Percentiles rank a stretch among this genome's conserved stretches.
Evolutionary conservation across 768 basidiomycete species (phyloP).

Genomic region (Tremella yokohamensis): DNA sequence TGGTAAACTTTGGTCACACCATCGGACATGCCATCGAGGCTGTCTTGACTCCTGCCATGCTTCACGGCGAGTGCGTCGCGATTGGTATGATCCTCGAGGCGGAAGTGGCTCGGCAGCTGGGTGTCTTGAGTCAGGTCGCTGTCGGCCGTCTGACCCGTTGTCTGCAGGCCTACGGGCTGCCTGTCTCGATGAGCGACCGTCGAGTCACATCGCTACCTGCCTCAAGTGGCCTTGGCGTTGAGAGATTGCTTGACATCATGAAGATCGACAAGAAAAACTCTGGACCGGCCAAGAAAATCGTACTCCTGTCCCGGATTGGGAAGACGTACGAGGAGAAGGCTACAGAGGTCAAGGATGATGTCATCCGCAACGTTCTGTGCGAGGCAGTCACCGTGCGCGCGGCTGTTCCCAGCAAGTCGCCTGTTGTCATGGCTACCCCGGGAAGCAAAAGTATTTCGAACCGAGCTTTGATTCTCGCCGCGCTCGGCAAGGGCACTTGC

Average conservation of each 20-base stretch:
- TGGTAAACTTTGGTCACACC: constrained; percentile 98
- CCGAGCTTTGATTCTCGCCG: constrained; percentile 86
- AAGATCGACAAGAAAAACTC: constrained; percentile 96
- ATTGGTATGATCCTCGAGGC: constrained; percentile 97
- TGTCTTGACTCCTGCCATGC: constrained; percentile 82
- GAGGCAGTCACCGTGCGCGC: constrained; percentile 74
- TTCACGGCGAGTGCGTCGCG: constrained; percentile 94
- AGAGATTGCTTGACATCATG: constrained; percentile 87
- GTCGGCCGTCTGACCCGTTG: constrained; percentile 84
- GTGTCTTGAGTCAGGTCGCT: constrained; percentile 82
- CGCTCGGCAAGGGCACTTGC: constrained; percentile 83
- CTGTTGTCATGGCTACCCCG: constrained; percentile 74
- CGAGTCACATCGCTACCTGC: constrained; percentile 71
- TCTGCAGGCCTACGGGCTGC: constrained; percentile 86
- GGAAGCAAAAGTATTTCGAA: constrained; percentile 97
- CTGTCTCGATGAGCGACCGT: constrained; percentile 73
- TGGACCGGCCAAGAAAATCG: constrained; percentile 86
- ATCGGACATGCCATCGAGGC: constrained; percentile 99
- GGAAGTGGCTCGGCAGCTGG: constrained; percentile 83
- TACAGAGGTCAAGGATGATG: constrained; percentile 71
- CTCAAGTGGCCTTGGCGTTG: constrained; percentile 65
- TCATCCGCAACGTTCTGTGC: constrained; percentile 76
- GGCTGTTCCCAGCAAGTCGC: constrained; percentile 61
- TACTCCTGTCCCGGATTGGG: constrained; percentile 84
- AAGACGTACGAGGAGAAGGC: constrained; percentile 89